Percentiles rank a stretch among this genome's conserved stretches.
Conservation (phyloP, 306 rosid species). For the Morella rubra region DNA sequence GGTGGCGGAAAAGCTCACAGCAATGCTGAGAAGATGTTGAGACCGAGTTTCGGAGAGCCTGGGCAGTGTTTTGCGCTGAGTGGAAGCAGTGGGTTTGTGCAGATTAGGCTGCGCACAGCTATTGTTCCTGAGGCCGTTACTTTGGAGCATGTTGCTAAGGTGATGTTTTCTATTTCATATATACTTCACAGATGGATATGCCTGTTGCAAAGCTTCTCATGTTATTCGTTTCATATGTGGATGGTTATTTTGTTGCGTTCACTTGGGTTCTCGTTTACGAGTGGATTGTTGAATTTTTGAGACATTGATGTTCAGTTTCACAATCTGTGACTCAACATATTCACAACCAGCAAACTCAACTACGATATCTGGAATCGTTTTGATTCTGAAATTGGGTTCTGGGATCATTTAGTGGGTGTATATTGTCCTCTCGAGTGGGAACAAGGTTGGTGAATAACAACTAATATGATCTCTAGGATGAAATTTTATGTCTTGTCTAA, state of each 20-base stretch:
- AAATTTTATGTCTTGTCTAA: no score
- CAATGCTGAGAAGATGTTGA: slow-evolving; percentile 72
- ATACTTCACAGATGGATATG: background rate
- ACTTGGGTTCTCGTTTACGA: background rate
- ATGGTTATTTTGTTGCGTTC: background rate
- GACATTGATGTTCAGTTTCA: background rate
- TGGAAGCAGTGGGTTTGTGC: slow-evolving; percentile 77
- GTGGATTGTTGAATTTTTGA: background rate
- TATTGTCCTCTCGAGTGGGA: background rate
- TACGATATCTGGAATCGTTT: background rate
- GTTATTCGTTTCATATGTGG: background rate
- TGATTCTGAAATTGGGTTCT: background rate
- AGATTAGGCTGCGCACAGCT: slow-evolving; percentile 71
- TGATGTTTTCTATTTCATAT: slow-evolving; percentile 25
- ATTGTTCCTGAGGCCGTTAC: slow-evolving; percentile 89
- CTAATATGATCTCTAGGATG: background rate
- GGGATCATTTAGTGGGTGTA: background rate
- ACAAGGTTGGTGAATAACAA: background rate
- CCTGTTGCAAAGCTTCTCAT: background rate
- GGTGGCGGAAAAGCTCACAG: slow-evolving; percentile 40
- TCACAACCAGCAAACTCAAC: background rate
- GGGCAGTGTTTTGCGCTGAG: slow-evolving; percentile 92
- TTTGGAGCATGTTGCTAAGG: slow-evolving; percentile 95
- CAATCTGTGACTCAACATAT: background rate
- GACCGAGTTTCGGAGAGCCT: slow-evolving; percentile 93